phyloP scores from a whole-genome alignment of 768 basidiomycete genomes.

The Dentipellis fragilis region DNA sequence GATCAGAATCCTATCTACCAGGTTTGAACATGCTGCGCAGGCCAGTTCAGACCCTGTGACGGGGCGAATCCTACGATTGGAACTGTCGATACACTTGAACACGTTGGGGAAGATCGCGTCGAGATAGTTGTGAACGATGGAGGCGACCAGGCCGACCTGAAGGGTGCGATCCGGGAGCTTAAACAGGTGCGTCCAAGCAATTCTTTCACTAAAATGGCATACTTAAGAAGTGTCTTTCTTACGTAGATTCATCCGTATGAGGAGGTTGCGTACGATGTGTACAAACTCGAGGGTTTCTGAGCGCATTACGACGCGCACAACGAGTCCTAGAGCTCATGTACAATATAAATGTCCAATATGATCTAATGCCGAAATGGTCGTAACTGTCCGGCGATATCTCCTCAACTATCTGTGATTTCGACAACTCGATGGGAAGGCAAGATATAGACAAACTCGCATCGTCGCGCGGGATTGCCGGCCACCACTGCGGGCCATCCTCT shows the following conservation, averaged over 20 bases:
- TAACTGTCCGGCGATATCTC: no score
- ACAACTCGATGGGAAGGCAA: no score
- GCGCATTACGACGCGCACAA: no score
- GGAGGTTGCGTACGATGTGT: not conserved
- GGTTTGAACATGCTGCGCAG: slow-evolving; percentile 16
- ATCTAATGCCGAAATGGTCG: no score
- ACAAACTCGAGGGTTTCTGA: not conserved
- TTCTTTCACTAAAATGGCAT: not conserved
- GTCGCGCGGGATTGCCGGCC: no score
- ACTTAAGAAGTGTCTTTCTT: not conserved
- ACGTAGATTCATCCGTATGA: not conserved
- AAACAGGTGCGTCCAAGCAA: slow-evolving; percentile 29
- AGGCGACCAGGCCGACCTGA: slow-evolving; percentile 23
- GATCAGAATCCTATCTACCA: not conserved
- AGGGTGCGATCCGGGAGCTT: slow-evolving; percentile 31
- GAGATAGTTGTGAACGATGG: slow-evolving; percentile 39
- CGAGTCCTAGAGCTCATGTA: no score
- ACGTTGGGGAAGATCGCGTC: slow-evolving; percentile 44
- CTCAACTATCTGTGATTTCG: no score
- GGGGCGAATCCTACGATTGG: slow-evolving; percentile 40
- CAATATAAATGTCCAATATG: no score
- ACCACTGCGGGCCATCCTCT: no score
- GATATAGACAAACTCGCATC: no score
- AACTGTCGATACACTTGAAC: slow-evolving; percentile 29
- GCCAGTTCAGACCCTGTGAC: slow-evolving; percentile 34